Evolutionary conservation across 2,329 filamentous ascomycete species (phyloP).

Genomic region (Pochonia chlamydosporia): DNA sequence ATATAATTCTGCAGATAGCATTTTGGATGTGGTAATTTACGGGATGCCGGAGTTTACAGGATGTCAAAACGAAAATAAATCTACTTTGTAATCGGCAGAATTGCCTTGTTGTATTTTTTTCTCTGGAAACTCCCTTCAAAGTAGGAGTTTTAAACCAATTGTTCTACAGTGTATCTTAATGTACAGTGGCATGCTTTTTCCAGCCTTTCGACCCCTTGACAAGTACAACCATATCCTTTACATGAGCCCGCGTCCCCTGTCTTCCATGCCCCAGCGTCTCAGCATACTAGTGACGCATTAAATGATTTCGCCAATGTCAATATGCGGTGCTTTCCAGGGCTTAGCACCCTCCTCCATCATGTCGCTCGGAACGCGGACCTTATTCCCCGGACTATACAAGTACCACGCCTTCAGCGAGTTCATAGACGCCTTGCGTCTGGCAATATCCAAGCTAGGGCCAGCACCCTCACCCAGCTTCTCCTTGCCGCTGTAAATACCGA

Average conservation of each 20-base stretch:
- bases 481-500: conserved; percentile 85
- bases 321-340: conserved; percentile 61
- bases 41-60: background rate
- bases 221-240: background rate
- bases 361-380: conserved; percentile 63
- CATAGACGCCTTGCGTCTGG: conserved; percentile 73
- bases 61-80: too few species aligned
- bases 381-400: conserved; percentile 73
- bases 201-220: conserved; percentile 1
- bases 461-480: conserved; percentile 92
- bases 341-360: conserved; percentile 55
- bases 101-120: background rate
- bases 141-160: conserved; percentile 15
- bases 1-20: too few species aligned
- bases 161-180: conserved; percentile 33
- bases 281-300: too few species aligned
- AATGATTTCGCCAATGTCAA: conserved; percentile 68
- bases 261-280: background rate
- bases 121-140: background rate
- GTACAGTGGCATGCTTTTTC: conserved; percentile 23
- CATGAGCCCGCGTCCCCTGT: background rate
- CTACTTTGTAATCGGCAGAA: background rate
- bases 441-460: conserved; percentile 71
- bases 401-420: conserved; percentile 92
- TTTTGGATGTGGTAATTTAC: background rate